A percentile compares a stretch with the other conserved stretches of the same genome.
Conservation (phyloP, 495 filamentous ascomycete genomes). For the Penicillium pulvis region DNA sequence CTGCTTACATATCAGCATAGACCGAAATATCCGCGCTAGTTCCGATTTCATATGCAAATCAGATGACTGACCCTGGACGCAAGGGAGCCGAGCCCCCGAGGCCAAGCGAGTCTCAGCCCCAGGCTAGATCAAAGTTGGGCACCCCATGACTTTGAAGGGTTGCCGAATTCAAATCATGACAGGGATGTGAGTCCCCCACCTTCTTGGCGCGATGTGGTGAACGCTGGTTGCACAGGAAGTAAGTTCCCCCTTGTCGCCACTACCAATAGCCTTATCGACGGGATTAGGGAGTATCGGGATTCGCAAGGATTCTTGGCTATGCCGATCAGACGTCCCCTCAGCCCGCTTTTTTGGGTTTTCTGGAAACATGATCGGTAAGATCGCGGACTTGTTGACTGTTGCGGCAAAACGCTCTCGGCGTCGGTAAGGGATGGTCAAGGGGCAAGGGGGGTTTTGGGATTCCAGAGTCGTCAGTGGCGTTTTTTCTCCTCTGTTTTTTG, state of each 20-base stretch:
- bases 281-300: slow-evolving; percentile 1
- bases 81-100: slow-evolving; percentile 1
- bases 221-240: background rate
- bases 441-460: background rate
- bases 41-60: slow-evolving; percentile 2
- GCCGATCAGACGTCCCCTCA: background rate
- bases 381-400: slow-evolving; percentile 6
- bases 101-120: slow-evolving; percentile 7
- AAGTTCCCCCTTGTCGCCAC: background rate
- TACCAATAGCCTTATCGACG: background rate
- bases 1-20: background rate
- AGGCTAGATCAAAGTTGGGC: background rate
- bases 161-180: background rate
- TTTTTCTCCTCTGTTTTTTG: background rate
- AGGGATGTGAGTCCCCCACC: background rate
- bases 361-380: background rate
- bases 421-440: background rate
- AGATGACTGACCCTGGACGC: slow-evolving; percentile 8
- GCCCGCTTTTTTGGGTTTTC: background rate
- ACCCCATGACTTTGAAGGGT: background rate
- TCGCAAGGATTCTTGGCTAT: background rate
- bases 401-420: background rate
- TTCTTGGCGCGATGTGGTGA: background rate
- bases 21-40: background rate
- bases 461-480: slow-evolving; percentile 3